Evolutionary conservation across 345 rosid species (phyloP), one percentile per base, ranked within the genome.

Genomic region (Passiflora organensis): DNA sequence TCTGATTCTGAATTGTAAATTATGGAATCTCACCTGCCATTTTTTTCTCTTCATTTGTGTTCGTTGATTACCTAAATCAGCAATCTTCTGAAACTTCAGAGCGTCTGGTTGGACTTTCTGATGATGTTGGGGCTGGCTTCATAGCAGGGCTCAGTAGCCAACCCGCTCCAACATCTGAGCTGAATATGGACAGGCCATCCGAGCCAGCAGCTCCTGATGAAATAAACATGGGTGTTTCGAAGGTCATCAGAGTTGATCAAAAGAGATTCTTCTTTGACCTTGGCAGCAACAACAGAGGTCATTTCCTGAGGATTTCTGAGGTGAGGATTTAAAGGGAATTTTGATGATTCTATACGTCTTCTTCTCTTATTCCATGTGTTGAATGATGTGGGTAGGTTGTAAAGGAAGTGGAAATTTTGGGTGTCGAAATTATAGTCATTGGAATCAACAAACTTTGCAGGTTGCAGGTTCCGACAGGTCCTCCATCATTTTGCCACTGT

Each of bases 111-210:
- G 99, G 95, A 56, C 96, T 91, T 55, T 91, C 98, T 9, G 93
- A 93, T 77, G 99, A 93, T 69, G 99, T 93, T 3, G 99, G 96
- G 61, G 99, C 96, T 66, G 99, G 99, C 58, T 93, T 93, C 73
- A 93, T 93, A 71, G 74, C 99, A 67, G 99, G 99, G 36, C 90
- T 86, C 55, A 79, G 86, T 52, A 81, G 72, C 56, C 99, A 91
- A 59, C 80, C 87, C 28, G 68, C 74, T 65, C 62, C 91, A 37
- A 70, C 82, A 68, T 80, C 94, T 34, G 95, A 88, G 41, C 66
- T 79, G 69, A 79, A 75, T 67, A 84, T 63, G 34, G 98, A 93
- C 32, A 75, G 89, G 65, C 67, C 89, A 23, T 76, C 67, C 24
- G 96, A 93, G 44, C 74, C 75, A 67, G 77, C 93, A 0, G 69